These are phyloP conservation scores for Cyathus striatus DNA, from an alignment of 768 basidiomycete genomes.

Conservation along the genomic window DNA sequence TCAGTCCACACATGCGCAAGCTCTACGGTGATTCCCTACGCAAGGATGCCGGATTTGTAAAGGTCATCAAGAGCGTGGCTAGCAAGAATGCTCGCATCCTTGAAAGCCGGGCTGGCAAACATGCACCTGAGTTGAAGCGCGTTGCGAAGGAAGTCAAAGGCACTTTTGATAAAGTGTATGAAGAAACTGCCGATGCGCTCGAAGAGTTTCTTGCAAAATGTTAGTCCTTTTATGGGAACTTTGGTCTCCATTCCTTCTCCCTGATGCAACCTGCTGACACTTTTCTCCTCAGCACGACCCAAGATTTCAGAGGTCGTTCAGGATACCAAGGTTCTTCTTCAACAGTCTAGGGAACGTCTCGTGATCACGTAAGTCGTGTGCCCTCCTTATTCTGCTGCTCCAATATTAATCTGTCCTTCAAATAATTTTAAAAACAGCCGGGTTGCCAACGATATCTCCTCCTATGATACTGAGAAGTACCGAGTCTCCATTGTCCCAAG, in stretches of 20 bases:
- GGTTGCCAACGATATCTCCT: slow-evolving; percentile 75
- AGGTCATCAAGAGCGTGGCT: slow-evolving; percentile 94
- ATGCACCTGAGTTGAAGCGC: slow-evolving; percentile 78
- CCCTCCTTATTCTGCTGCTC: no score
- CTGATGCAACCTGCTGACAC: no score
- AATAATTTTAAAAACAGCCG: no score
- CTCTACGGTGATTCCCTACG: slow-evolving; percentile 91
- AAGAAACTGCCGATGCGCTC: slow-evolving; percentile 87
- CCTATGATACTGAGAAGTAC: slow-evolving; percentile 80
- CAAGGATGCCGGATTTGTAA: slow-evolving; percentile 95
- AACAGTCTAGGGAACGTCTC: slow-evolving; percentile 86
- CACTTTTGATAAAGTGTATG: slow-evolving; percentile 93
- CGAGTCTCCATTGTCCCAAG: slow-evolving; percentile 55
- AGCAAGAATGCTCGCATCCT: slow-evolving; percentile 74
- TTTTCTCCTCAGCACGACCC: slow-evolving; percentile 62
- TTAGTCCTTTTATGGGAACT: slow-evolving; percentile 39
- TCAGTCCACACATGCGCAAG: slow-evolving; percentile 96
- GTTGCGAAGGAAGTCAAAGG: slow-evolving; percentile 86
- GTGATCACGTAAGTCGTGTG: slow-evolving; percentile 83
- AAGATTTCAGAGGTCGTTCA: slow-evolving; percentile 85
- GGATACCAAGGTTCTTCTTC: slow-evolving; percentile 87
- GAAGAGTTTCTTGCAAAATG: slow-evolving; percentile 93
- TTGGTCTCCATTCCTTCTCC: no score
- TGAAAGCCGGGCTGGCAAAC: slow-evolving; percentile 71
- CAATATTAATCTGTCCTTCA: no score